Percentiles rank a stretch among this genome's conserved stretches.
These are phyloP conservation scores for Pleurotus salmoneostramineus DNA, from an alignment of 768 basidiomycete genomes.

Conservation along the genomic window DNA sequence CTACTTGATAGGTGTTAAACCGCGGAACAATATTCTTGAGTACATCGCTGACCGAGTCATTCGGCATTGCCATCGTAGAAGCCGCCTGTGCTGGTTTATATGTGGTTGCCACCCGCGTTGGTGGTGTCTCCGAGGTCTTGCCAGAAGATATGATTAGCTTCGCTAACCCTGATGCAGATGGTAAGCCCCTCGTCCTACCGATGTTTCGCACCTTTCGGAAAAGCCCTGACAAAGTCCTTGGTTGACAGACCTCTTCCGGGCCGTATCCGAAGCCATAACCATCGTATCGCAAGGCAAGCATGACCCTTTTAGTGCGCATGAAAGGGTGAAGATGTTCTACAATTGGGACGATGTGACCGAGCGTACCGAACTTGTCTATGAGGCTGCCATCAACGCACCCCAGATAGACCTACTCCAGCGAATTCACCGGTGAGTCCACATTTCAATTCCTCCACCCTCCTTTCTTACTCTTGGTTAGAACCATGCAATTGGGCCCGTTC, in stretches of 20 bases:
- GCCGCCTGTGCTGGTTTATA: conserved; percentile 94
- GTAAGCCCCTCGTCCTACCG: conserved; percentile 36
- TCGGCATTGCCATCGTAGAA: conserved; percentile 96
- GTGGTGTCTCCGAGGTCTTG: conserved; percentile 93
- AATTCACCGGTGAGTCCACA: conserved; percentile 54
- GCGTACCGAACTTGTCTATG: conserved; percentile 84
- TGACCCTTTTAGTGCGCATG: conserved; percentile 73
- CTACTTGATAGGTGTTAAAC: conserved; percentile 59
- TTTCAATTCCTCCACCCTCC: neutral
- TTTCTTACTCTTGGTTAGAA: conserved; percentile 34
- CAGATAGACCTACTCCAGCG: conserved; percentile 76
- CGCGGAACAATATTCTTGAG: conserved; percentile 92
- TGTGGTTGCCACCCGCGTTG: conserved; percentile 90
- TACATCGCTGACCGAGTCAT: conserved; percentile 93
- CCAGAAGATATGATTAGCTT: conserved; percentile 96
- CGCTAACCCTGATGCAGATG: conserved; percentile 90
- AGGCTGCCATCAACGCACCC: conserved; percentile 53
- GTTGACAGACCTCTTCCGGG: conserved; percentile 73
- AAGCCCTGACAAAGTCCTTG: neutral
- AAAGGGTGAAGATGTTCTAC: conserved; percentile 79
- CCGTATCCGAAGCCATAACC: conserved; percentile 75
- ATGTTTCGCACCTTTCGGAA: neutral
- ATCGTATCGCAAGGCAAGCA: conserved; percentile 66
- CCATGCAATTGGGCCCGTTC: conserved; percentile 72
- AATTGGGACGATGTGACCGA: conserved; percentile 77